Conservation (phyloP, 2,329 filamentous ascomycete genomes). For the Beauveria pseudobassiana region DNA sequence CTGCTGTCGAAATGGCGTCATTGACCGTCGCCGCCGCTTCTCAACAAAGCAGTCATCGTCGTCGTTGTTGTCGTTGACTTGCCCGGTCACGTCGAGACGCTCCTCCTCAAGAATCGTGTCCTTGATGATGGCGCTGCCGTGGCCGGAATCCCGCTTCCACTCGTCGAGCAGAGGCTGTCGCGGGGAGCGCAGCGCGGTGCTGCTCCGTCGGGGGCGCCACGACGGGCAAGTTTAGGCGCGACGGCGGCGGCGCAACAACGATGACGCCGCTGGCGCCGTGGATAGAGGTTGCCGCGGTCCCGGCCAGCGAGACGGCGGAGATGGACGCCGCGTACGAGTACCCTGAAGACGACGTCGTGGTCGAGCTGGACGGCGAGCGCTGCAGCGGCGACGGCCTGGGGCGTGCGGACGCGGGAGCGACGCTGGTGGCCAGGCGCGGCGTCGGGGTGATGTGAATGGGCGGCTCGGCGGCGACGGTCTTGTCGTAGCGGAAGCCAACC, state of each 20-base stretch:
- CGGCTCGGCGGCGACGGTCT: constrained; percentile 49
- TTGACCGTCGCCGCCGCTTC: not conserved
- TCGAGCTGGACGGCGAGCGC: constrained; percentile 16
- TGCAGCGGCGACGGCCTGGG: constrained; percentile 13
- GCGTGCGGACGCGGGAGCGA: constrained; percentile 3
- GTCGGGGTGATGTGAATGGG: constrained; percentile 43
- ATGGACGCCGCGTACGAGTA: constrained; percentile 13
- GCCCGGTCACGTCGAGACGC: constrained; percentile 17
- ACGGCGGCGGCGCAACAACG: constrained; percentile 21
- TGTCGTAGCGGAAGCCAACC: constrained; percentile 53
- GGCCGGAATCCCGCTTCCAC: constrained; percentile 49
- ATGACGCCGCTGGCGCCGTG: not conserved
- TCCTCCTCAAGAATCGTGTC: constrained; percentile 29
- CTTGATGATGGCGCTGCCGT: constrained; percentile 38
- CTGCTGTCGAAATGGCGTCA: not conserved
- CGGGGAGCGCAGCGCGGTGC: constrained; percentile 39
- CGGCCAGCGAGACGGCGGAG: constrained; percentile 6
- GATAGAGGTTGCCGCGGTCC: constrained; percentile 10
- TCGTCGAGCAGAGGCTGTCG: constrained; percentile 25
- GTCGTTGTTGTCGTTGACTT: not conserved
- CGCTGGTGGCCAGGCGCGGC: constrained; percentile 14
- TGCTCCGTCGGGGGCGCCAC: constrained; percentile 41
- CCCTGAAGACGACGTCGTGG: constrained; percentile 20
- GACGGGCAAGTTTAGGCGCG: constrained; percentile 18
- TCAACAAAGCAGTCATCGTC: constrained; percentile 4